These are phyloP conservation scores for Apiospora kogelbergensis DNA, from an alignment of 2,329 filamentous ascomycete species.

Conservation along the genomic window DNA sequence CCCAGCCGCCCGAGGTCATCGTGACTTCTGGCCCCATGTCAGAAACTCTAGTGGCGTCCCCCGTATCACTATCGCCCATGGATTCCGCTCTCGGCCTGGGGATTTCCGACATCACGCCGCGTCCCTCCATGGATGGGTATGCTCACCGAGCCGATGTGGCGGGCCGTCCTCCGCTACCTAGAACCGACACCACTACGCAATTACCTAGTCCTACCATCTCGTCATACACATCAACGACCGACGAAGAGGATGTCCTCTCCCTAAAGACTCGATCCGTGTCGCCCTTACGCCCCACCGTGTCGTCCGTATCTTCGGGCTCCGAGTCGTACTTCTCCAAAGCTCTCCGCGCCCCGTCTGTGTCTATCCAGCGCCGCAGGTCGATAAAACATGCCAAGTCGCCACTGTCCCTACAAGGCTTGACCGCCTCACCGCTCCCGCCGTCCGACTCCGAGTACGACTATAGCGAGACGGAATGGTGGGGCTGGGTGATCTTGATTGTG, in stretches of 20 bases:
- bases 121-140: conserved; percentile 47
- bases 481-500: conserved; percentile 85
- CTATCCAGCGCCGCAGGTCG: conserved; percentile 46
- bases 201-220: conserved; percentile 56
- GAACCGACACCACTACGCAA: conserved; percentile 23
- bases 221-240: conserved; percentile 69
- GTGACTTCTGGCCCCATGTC: conserved; percentile 21
- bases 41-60: conserved; percentile 11
- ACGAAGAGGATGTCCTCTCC: conserved; percentile 77
- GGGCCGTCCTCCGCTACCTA: conserved; percentile 21
- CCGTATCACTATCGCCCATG: not conserved
- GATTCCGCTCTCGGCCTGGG: conserved; percentile 39
- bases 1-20: conserved; percentile 20
- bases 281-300: conserved; percentile 38
- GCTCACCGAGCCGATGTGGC: conserved; percentile 34
- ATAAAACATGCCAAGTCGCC: conserved; percentile 59
- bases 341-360: conserved; percentile 20
- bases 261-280: conserved; percentile 52
- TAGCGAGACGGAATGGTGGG: conserved; percentile 95
- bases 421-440: conserved; percentile 46
- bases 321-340: conserved; percentile 61
- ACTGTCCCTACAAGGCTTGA: conserved; percentile 54
- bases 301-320: conserved; percentile 54
- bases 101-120: conserved; percentile 46
- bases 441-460: conserved; percentile 75